Base-by-base conservation (phyloP, 2,329 filamentous ascomycete species). In the Sporothrix brunneoviolacea region DNA sequence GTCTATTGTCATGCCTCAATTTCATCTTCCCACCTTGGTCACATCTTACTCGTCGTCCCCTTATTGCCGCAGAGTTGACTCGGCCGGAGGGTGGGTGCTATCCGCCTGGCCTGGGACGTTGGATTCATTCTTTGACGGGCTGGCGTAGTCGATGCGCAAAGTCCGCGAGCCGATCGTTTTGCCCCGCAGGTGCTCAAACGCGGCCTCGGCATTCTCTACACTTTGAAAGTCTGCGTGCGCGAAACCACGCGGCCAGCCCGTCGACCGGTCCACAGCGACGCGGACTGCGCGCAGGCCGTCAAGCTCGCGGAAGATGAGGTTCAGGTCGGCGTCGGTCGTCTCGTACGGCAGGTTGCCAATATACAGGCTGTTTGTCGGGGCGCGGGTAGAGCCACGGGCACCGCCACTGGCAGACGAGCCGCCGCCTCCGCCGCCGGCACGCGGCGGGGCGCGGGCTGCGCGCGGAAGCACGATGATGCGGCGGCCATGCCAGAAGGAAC, bases 291-390 rank as follows among this genome's bases (percentile, higher is more conserved):
- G 69, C 42, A 91, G 76, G 64, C 87, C 84, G 44, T 76, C 71
- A 53, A 94, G 73, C 21, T 80, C 76, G 52, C 76, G 72, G 76
- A 95, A 91, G 22, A 94, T 68, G 48, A 82, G 75, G 68, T 91
- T 90, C 48, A 95, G 73, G 61, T 95, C 89, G 48, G 80, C 79
- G 62, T 95, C 89, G 8, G 85, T 86, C 71, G 91, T 85, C 69
- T 94, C 86, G 63, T 86, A 93, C 10, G 87, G 83, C 68, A 95
- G 81, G 71, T 93, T 93, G 58, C 89, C 88, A 59, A 95, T 79
- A 72, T 86, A 95, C 30, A 95, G 60, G 35, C 56, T 59, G n/a
- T 28, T 27, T 13, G 60, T 62, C 15, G 65, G 65, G 33, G 48
- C 37, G 36, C 33, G 47, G 15, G 9, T n/a, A 27, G 2, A 3